Percentiles rank a stretch among this genome's conserved stretches.
Conservation (phyloP, 768 basidiomycete genomes). For the Russula sp. region DNA sequence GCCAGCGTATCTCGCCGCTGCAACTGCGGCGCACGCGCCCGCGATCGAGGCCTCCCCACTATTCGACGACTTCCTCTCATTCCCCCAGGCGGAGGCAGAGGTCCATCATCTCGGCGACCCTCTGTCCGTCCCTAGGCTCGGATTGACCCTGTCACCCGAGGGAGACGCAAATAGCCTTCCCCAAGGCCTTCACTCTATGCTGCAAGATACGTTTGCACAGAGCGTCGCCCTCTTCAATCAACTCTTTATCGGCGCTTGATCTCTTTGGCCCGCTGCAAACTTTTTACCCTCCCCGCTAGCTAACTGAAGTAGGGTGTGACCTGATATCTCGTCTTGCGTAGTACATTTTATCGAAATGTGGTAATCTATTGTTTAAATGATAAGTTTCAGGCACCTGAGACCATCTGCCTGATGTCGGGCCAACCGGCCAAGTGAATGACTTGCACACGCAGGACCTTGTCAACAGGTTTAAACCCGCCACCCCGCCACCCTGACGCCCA, state of each 20-base stretch:
- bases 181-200: background rate
- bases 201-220: background rate
- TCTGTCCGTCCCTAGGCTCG: background rate
- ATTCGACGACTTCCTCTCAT: background rate
- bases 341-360: background rate
- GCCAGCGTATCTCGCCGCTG: background rate
- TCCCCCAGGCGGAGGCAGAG: background rate
- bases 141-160: background rate
- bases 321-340: background rate
- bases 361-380: no score
- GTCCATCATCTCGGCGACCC: no score
- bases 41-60: background rate
- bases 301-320: no score
- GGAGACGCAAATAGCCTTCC: background rate
- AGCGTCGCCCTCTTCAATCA: background rate
- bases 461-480: no score
- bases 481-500: no score
- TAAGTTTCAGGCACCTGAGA: no score
- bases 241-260: background rate
- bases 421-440: no score
- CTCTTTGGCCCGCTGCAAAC: background rate
- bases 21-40: background rate
- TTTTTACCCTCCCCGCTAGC: no score
- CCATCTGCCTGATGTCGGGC: no score
- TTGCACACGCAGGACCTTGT: no score